Percentiles rank a stretch among this genome's conserved stretches.
Evolutionary conservation across 768 basidiomycete genomes (phyloP).

Genomic region (Suillus subluteus): DNA sequence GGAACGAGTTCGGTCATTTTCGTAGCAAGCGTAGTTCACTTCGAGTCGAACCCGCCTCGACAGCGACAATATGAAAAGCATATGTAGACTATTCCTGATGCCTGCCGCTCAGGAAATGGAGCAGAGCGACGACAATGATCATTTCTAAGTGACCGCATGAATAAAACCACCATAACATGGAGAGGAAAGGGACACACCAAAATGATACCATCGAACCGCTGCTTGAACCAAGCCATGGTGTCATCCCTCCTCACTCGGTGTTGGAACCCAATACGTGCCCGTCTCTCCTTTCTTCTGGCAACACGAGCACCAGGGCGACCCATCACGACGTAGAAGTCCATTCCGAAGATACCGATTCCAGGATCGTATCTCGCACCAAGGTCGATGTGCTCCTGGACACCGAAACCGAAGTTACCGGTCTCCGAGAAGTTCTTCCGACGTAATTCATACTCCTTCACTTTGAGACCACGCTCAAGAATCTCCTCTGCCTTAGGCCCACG

Average conservation of each 20-base stretch:
- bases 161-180: background rate
- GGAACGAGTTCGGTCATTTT: constrained; percentile 1
- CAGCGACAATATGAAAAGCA: constrained; percentile 1
- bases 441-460: constrained; percentile 99
- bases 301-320: constrained; percentile 93
- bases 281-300: constrained; percentile 87
- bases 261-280: constrained; percentile 80
- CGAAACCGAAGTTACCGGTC: constrained; percentile 99
- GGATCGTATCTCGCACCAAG: constrained; percentile 99
- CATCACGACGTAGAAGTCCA: constrained; percentile 99
- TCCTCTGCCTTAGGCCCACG: constrained; percentile 99
- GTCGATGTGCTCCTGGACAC: constrained; percentile 99
- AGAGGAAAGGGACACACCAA: constrained; percentile 53
- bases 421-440: constrained; percentile 97
- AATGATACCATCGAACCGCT: constrained; percentile 98
- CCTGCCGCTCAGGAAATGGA: constrained; percentile 6
- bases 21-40: background rate
- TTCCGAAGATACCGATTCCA: constrained; percentile 97
- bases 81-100: constrained; percentile 9
- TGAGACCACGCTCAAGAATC: constrained; percentile 97
- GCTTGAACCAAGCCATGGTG: constrained; percentile 99
- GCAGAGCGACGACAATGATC: background rate
- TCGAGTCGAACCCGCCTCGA: constrained; percentile 3
- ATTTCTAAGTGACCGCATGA: background rate
- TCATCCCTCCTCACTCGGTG: constrained; percentile 97